A percentile compares a stretch with the other conserved stretches of the same genome.
Evolutionary conservation across 192 early-diverging fungal genomes (phyloP).

Genomic region (Coemansia sp.): DNA sequence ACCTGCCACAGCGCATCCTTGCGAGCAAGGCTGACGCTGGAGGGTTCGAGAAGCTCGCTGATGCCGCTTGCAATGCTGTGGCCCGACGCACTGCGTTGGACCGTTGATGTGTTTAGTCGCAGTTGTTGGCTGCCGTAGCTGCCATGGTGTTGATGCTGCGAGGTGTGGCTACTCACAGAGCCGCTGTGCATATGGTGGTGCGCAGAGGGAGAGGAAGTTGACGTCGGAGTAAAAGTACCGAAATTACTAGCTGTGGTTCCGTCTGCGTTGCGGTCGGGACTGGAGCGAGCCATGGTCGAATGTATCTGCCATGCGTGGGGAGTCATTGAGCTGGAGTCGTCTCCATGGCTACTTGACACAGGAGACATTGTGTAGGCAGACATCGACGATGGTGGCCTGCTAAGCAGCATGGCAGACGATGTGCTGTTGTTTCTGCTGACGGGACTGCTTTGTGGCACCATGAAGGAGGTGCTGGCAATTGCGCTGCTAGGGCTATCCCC

Average conservation of each 20-base stretch:
- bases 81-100: constrained; percentile 50
- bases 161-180: not conserved
- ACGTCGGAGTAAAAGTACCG: constrained; percentile 39
- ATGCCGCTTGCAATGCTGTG: constrained; percentile 53
- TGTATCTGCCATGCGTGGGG: constrained; percentile 35
- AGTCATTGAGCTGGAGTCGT: constrained; percentile 15
- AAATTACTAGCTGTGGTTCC: constrained; percentile 3
- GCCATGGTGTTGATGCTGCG: constrained; percentile 10
- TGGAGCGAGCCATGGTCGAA: constrained; percentile 22
- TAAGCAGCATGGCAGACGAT: constrained; percentile 7
- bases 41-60: constrained; percentile 55
- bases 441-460: constrained; percentile 9
- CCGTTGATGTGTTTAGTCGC: constrained; percentile 38
- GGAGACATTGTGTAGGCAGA: constrained; percentile 52
- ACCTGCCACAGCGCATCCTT: constrained; percentile 56
- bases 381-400: constrained; percentile 49
- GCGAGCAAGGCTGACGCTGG: constrained; percentile 50
- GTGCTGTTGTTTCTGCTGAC: constrained; percentile 20
- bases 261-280: constrained; percentile 39
- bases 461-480: constrained; percentile 9
- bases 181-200: constrained; percentile 21
- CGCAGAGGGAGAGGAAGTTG: constrained; percentile 43
- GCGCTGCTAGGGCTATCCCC: constrained; percentile 16
- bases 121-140: constrained; percentile 32
- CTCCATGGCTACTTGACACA: constrained; percentile 45